Conservation (phyloP, 495 filamentous ascomycete species). For the Geopyxis carbonaria region DNA sequence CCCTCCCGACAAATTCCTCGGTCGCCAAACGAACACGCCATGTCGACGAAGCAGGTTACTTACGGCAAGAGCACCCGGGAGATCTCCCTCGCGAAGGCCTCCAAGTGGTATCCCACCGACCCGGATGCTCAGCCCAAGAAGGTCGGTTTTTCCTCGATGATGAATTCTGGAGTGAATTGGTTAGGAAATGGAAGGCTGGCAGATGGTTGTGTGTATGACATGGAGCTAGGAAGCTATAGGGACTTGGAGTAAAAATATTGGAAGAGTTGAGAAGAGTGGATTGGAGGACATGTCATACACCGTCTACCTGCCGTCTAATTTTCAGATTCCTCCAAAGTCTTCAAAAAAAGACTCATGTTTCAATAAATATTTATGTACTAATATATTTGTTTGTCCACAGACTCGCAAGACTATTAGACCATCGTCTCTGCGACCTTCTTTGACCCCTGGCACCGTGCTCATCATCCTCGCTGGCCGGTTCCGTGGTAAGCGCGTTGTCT, state of each 20-base stretch:
- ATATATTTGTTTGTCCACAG: too few species aligned
- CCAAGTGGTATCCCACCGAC: slow-evolving; percentile 98
- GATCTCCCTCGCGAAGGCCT: slow-evolving; percentile 75
- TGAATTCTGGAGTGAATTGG: slow-evolving; percentile 4
- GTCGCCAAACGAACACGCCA: slow-evolving; percentile 2
- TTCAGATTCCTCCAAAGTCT: slow-evolving; percentile 1
- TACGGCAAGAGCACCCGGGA: slow-evolving; percentile 93
- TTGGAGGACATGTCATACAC: background rate
- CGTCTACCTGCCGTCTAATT: slow-evolving; percentile 1
- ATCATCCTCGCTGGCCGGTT: slow-evolving; percentile 99
- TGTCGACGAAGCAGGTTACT: slow-evolving; percentile 58
- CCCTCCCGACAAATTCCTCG: too few species aligned
- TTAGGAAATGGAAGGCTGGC: background rate
- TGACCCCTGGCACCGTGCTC: slow-evolving; percentile 83
- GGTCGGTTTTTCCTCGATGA: slow-evolving; percentile 41
- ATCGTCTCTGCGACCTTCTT: slow-evolving; percentile 64
- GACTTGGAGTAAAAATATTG: background rate
- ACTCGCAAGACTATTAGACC: slow-evolving; percentile 85
- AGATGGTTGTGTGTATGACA: background rate
- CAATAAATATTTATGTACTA: too few species aligned
- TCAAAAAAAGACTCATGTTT: too few species aligned
- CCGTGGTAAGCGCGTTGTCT: slow-evolving; percentile 98
- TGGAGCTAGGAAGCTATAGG: too few species aligned
- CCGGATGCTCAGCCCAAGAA: slow-evolving; percentile 81
- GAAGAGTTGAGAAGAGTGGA: slow-evolving; percentile 19